These are phyloP conservation scores for Claviceps sp. DNA, from an alignment of 2,329 filamentous ascomycete genomes.

Conservation along the genomic window DNA sequence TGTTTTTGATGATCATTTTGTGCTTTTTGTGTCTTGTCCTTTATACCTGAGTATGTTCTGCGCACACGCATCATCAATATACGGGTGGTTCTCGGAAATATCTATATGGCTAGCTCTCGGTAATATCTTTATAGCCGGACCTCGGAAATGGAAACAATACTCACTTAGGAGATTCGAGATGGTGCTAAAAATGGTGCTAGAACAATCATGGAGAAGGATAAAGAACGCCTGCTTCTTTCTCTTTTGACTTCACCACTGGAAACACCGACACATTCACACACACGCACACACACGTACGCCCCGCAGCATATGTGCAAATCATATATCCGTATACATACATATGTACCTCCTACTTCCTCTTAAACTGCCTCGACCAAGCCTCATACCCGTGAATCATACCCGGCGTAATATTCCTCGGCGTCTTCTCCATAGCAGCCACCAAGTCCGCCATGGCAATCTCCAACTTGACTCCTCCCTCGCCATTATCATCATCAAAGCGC, in stretches of 20 bases:
- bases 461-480: slow-evolving; percentile 13
- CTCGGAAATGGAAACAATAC: no score
- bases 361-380: slow-evolving; percentile 35
- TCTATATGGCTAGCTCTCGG: no score
- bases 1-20: background rate
- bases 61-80: no score
- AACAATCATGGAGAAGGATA: background rate
- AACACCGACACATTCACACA: no score
- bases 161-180: no score
- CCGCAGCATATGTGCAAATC: no score
- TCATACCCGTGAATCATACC: slow-evolving; percentile 47
- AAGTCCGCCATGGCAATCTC: slow-evolving; percentile 31
- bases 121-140: no score
- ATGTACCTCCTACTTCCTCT: slow-evolving; percentile 4
- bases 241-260: no score
- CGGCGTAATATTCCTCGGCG: slow-evolving; percentile 45
- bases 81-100: no score
- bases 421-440: slow-evolving; percentile 26
- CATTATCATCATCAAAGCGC: slow-evolving; percentile 17
- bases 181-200: background rate
- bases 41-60: background rate
- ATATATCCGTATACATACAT: no score
- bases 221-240: no score
- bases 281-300: no score
- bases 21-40: background rate